Conservation (phyloP, 2,329 filamentous ascomycete genomes). For the Fusarium neocosmosporiellum region DNA sequence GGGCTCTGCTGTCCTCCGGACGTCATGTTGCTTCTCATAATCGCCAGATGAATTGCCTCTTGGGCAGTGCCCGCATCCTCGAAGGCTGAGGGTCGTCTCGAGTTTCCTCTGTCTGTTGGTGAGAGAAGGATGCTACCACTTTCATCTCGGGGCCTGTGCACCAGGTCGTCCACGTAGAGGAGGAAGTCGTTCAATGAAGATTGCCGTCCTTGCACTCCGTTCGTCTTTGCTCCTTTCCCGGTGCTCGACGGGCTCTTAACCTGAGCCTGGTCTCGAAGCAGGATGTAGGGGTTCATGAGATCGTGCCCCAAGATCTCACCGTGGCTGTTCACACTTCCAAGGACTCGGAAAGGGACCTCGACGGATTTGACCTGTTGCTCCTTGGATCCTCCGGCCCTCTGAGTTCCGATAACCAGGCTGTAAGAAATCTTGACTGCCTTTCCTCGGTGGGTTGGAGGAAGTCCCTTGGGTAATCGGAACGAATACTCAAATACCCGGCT, state of each 20-base stretch:
- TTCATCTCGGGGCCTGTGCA: constrained; percentile 68
- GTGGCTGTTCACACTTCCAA: constrained; percentile 90
- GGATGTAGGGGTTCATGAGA: constrained; percentile 91
- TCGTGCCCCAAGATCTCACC: constrained; percentile 94
- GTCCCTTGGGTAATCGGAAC: constrained; percentile 84
- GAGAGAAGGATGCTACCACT: constrained; percentile 73
- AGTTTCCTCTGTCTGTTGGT: constrained; percentile 70
- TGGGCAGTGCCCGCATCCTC: constrained; percentile 74
- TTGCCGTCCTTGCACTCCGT: constrained; percentile 44
- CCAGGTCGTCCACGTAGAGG: constrained; percentile 79
- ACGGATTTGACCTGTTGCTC: constrained; percentile 91
- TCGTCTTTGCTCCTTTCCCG: constrained; percentile 41
- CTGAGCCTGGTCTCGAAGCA: constrained; percentile 84
- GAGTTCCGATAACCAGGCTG: constrained; percentile 90
- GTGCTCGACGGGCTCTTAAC: constrained; percentile 59
- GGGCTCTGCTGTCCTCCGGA: constrained; percentile 78
- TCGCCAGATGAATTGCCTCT: constrained; percentile 91
- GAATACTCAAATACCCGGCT: constrained; percentile 88
- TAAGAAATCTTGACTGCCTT: constrained; percentile 96
- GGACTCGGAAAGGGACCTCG: constrained; percentile 90
- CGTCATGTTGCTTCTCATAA: constrained; percentile 81
- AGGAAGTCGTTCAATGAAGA: constrained; percentile 75
- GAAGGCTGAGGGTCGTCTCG: constrained; percentile 65
- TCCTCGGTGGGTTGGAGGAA: constrained; percentile 92
- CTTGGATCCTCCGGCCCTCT: constrained; percentile 80